Evolutionary conservation across 768 basidiomycete species (phyloP), one percentile per base, ranked within the genome.

Genomic region (Podaxis rugospora): DNA sequence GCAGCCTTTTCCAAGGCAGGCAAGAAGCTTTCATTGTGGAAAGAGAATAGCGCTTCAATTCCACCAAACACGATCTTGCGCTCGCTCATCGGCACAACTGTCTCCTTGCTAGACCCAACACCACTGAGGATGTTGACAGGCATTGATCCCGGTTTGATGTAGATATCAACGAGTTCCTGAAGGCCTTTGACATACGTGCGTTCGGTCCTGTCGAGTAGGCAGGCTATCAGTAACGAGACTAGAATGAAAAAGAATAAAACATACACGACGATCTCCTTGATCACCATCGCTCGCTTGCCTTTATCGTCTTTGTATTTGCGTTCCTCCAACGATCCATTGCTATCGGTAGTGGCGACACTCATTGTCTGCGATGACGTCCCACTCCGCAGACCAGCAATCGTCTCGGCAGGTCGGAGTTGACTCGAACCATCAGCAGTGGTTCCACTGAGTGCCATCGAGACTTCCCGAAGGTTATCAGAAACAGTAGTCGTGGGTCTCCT

Each of bases 131-230:
- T 73, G 65, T 86, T 89, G 57, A 90, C 86, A 2, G 88, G 80
- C 25, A 83, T 83, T 9, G 84, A 79, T 4, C 90, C 88, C 47
- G 95, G 94, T 69, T 86, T 89, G 75, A 98, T 91, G 70, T 98
- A 99, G 54, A 99, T 96, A 61, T 93, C 91, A 53, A 95, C 87
- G 7, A 99, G 84, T 72, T 97, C 96, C 68, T 92, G 88, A 35
- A 99, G 76, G n/a, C 93, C 91, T 64, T 89, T 89, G 62, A 96
- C 92, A 73, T 99, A 99, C 1, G 95, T 94, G 63, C 90, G 82
- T 74, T 99, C 97, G 47, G 96, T 98, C 67, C 93, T 93, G 63
- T 69, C 28, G 69, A 55, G 60, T 16, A 67, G 62, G 57, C 16
- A 35, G 32, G 49, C 23, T 55, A 61, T 36, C 44, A 7, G n/a